These are phyloP conservation scores for Pseudogymnoascus sp. DNA, from an alignment of 2,329 filamentous ascomycete species.

Conservation along the genomic window DNA sequence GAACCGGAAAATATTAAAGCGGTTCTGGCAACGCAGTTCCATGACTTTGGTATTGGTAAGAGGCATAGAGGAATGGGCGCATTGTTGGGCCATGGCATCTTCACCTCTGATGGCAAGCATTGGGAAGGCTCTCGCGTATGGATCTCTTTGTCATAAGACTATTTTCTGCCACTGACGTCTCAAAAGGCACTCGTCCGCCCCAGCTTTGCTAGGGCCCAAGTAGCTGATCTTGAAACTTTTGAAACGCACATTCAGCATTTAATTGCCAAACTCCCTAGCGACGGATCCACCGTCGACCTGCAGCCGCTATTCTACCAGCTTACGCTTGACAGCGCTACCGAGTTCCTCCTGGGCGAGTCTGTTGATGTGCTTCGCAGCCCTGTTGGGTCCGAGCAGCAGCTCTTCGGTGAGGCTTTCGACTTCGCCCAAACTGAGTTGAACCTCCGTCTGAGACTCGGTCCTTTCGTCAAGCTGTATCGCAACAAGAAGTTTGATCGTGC, in stretches of 20 bases:
- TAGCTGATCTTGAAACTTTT: conserved; percentile 62
- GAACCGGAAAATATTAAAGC: conserved; percentile 45
- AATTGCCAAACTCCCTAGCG: conserved; percentile 43
- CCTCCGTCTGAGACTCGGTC: not conserved
- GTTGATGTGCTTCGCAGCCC: conserved; percentile 33
- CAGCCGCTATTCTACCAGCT: conserved; percentile 56
- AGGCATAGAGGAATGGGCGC: conserved; percentile 36
- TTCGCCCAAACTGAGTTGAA: not conserved
- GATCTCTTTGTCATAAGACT: not conserved
- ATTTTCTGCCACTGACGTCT: conserved; percentile 19
- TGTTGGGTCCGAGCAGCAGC: conserved; percentile 7
- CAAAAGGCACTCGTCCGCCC: conserved; percentile 40
- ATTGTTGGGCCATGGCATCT: conserved; percentile 27
- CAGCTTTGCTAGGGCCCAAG: conserved; percentile 46
- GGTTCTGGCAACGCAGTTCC: conserved; percentile 44
- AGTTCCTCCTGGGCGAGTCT: conserved; percentile 49
- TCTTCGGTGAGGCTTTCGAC: conserved; percentile 41
- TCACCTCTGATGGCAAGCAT: conserved; percentile 25
- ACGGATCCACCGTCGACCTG: conserved; percentile 42
- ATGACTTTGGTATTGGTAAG: conserved; percentile 42
- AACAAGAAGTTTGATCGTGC: conserved; percentile 22
- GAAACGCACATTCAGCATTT: conserved; percentile 58
- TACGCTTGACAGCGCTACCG: conserved; percentile 45
- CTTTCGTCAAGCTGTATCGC: conserved; percentile 36
- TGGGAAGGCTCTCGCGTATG: conserved; percentile 20